Base-by-base conservation (phyloP, 73 alveolate genomes). In the Symbiodinium natans region DNA sequence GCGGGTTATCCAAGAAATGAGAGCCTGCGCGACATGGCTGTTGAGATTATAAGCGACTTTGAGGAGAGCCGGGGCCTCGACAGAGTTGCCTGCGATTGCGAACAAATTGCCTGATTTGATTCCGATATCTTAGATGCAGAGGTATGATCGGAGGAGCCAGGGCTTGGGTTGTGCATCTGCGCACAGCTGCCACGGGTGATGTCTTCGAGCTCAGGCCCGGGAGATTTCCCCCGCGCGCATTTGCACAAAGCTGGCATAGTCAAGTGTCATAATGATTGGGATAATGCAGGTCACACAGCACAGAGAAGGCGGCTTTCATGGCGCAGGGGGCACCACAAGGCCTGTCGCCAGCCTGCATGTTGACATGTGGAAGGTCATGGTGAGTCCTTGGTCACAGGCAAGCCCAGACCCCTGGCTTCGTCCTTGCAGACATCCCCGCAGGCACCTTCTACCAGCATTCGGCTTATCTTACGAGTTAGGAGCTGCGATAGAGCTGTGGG, bases 1-100 rank as follows among this genome's bases (percentile, higher is more conserved):
- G 97, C 97, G 27, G 97, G 97, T 48, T 90, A 90, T 90, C 97
- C 97, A 2, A 71, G 97, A 52, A 90, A 90, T 40, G 97, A 90
- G 33, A 90, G 89, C 54, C 77, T 90, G 33, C 97, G 97, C 46
- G 77, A 73, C 41, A 90, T 90, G 87, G 97, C 97, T 21, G 97
- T 90, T 68, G 97, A 90, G 33, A 43, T 90, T 77, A 90, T 90
- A 59, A 17, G 80, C 41, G 52, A 36, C 17, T 71, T n/a, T 33
- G 97, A 90, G 84, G 87, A 82, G 13, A 71, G 97, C 77, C 10
- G 3, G 43, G 41, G 2, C 41, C 42, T 43, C 23, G 11, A 29
- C 17, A 10, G 63, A 17, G 8, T 48, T 48, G 63, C 23, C 63
- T 48, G 63, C 17, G 63, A 17, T 48, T 48, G 63, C 63, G 23